Conservation (phyloP, 2,329 filamentous ascomycete genomes). For the Geosmithia flava region DNA sequence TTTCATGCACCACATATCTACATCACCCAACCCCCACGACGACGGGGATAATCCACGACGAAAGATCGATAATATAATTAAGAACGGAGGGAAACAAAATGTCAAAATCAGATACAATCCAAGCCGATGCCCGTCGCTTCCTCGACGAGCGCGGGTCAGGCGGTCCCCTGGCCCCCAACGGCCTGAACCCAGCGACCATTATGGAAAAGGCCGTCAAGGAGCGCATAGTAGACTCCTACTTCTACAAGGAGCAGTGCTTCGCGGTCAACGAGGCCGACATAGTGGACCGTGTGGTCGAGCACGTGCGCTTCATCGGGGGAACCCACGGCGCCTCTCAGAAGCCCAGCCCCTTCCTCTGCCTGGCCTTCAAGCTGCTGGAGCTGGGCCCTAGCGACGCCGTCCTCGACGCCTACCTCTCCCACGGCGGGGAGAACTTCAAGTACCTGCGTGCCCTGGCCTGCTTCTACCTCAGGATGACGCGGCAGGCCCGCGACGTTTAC, state of each 20-base stretch:
- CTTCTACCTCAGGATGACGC: slow-evolving; percentile 87
- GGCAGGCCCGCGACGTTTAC: slow-evolving; percentile 72
- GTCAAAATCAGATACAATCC: slow-evolving; percentile 40
- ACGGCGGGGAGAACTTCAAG: slow-evolving; percentile 65
- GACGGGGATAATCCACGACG: no score
- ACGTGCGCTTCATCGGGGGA: slow-evolving; percentile 73
- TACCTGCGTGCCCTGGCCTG: slow-evolving; percentile 82
- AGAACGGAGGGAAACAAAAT: slow-evolving; percentile 8
- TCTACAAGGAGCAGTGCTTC: slow-evolving; percentile 99
- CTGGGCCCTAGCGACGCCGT: slow-evolving; percentile 70
- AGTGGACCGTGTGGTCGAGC: slow-evolving; percentile 78
- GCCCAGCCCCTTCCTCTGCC: slow-evolving; percentile 84
- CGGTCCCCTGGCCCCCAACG: slow-evolving; percentile 65
- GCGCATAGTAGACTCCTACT: slow-evolving; percentile 89
- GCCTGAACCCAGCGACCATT: slow-evolving; percentile 87
- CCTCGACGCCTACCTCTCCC: slow-evolving; percentile 65
- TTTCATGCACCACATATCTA: neutral
- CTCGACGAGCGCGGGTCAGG: slow-evolving; percentile 84
- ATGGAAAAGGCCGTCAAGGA: slow-evolving; percentile 94
- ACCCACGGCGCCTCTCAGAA: slow-evolving; percentile 76
- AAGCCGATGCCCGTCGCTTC: slow-evolving; percentile 69
- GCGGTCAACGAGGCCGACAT: slow-evolving; percentile 76
- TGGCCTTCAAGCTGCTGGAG: slow-evolving; percentile 90
- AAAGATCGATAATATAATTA: neutral
- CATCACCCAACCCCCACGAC: no score